Evolutionary conservation across 2,329 filamentous ascomycete species (phyloP), one percentile per base, ranked within the genome.

Genomic region (Fusarium oligoseptatum): DNA sequence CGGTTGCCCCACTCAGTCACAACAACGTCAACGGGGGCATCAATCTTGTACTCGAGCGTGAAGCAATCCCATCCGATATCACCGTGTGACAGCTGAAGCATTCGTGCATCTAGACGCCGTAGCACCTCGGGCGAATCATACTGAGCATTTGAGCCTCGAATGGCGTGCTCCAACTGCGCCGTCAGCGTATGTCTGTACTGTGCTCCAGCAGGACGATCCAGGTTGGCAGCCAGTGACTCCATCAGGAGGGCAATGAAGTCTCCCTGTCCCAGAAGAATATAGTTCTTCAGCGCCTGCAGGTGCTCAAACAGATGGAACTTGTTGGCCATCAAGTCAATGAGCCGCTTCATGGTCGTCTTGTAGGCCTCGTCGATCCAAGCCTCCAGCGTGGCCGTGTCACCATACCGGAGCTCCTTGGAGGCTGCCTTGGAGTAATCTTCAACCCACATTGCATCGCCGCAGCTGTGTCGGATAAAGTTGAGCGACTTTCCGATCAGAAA

Each of bases 11-110:
- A 98, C 48, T 97, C 95, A 0, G 96, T 98, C 43, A 99, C 95
- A 57, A 99, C 95, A 32, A 99, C 97, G 81, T 99, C 97, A 27
- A 98, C 94, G 0, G 97, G 97, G 2, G 96, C 94, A 81, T 98
- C 95, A 76, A 99, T 97, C 82, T 98, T 98, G 85, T 99, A 99
- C 82, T 99, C 97, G 10, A 99, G 90, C 0, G 97, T 99, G 84
- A 99, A 99, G 81, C 97, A 98, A 81, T 99, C 97, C 97, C 97
- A 99, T 60, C 97, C 97, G 63, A 98, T 98, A 79, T 99, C 97
- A 61, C 97, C 97, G 78, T 98, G 95, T 10, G 94, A 97, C 7
- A 98, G 89, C 84, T 98, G 96, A 45, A 99, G 89, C 96, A 99
- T 98, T 71, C 97, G 94, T n/a, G 97, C 96, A 83, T 99, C 97